Conservation (phyloP, 2,329 filamentous ascomycete species). For the Talaromyces sp. region DNA sequence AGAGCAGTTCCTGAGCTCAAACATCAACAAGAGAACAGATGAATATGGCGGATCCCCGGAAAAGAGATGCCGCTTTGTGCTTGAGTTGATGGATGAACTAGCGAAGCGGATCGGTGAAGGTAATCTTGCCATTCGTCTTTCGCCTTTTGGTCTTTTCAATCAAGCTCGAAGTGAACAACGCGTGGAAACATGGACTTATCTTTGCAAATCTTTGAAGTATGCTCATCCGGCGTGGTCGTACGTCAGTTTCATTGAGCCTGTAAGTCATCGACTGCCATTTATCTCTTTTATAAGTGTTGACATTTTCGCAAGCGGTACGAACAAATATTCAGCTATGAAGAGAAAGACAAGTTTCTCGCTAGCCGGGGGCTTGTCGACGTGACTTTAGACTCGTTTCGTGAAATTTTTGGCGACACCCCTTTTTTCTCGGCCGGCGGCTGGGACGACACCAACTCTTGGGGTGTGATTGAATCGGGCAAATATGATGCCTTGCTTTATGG, state of each 20-base stretch:
- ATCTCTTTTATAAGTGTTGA: neutral
- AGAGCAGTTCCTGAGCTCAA: conserved; percentile 53
- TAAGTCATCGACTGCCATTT: conserved; percentile 17
- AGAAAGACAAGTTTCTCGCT: conserved; percentile 50
- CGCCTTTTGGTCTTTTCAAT: conserved; percentile 53
- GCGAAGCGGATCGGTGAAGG: conserved; percentile 46
- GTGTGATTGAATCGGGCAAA: conserved; percentile 46
- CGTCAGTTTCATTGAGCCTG: conserved; percentile 56
- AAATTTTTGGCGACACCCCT: conserved; percentile 52
- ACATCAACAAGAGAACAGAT: conserved; percentile 50
- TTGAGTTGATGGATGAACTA: conserved; percentile 53
- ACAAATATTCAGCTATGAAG: conserved; percentile 48
- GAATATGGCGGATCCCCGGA: conserved; percentile 51
- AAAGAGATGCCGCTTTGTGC: conserved; percentile 54
- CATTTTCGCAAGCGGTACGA: conserved; percentile 43
- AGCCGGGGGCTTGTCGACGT: conserved; percentile 49
- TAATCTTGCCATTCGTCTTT: conserved; percentile 46
- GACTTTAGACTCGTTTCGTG: conserved; percentile 48
- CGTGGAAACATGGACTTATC: conserved; percentile 52
- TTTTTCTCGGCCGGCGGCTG: conserved; percentile 58
- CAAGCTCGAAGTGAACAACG: conserved; percentile 51
- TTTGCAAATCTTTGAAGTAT: conserved; percentile 50
- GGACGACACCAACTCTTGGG: conserved; percentile 50
- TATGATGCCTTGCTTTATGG: conserved; percentile 51
- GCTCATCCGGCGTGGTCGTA: conserved; percentile 48